phyloP scores from a whole-genome alignment of 768 basidiomycete genomes.

The Cystofilobasidium bisporidii region DNA sequence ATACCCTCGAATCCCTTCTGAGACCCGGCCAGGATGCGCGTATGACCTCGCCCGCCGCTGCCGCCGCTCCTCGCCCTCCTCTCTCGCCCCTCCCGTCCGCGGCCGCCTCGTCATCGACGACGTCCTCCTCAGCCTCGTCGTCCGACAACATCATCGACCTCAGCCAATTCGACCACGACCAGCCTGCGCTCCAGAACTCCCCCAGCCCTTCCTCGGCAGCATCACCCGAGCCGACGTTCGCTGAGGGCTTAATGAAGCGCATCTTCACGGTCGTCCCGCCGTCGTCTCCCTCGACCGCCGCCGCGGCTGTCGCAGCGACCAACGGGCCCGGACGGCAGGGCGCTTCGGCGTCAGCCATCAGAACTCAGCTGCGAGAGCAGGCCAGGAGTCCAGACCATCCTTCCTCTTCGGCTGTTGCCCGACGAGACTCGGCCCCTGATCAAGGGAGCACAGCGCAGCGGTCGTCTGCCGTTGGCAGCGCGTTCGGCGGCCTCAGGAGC shows the following conservation, averaged over 20 bases:
- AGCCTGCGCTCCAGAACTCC: not conserved
- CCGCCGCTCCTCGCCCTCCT: too few relatives aligned
- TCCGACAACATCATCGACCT: slow-evolving; percentile 25
- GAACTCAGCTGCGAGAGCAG: not conserved
- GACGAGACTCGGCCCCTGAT: too few relatives aligned
- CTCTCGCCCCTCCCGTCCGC: too few relatives aligned
- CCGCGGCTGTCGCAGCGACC: not conserved
- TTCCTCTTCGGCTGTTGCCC: too few relatives aligned
- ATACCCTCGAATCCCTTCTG: too few relatives aligned
- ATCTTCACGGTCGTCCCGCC: slow-evolving; percentile 28
- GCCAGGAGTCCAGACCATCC: too few relatives aligned
- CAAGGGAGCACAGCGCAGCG: too few relatives aligned
- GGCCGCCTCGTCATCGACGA: too few relatives aligned
- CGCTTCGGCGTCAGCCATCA: not conserved
- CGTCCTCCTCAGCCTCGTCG: not conserved
- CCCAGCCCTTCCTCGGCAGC: not conserved
- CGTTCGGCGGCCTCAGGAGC: slow-evolving; percentile 5
- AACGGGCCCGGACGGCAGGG: not conserved
- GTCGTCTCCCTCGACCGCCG: not conserved
- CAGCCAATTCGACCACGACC: slow-evolving; percentile 16
- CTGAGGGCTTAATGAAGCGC: slow-evolving; percentile 17
- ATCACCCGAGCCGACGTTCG: not conserved
- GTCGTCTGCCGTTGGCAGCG: not conserved
- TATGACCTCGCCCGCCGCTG: too few relatives aligned
- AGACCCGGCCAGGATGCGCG: too few relatives aligned